Percentiles rank a stretch among this genome's conserved stretches.
Conservation (phyloP, 352 stramenopile species). For the Phytophthora brassicae region DNA sequence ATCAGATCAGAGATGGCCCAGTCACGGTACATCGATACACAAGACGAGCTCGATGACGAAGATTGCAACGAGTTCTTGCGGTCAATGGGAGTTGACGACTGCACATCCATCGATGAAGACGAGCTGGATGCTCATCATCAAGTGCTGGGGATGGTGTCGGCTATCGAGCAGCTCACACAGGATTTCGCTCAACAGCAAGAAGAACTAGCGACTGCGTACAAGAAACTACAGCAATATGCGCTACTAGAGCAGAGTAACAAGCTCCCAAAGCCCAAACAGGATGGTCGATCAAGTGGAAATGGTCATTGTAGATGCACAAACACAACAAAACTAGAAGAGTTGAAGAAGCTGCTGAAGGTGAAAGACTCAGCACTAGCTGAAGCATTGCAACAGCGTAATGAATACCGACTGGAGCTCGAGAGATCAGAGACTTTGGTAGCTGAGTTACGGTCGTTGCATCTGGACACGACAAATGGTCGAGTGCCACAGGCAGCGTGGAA, state of each 20-base stretch:
- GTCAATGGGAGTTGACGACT: slow-evolving; percentile 1
- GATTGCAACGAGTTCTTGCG: neutral
- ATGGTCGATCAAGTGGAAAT: neutral
- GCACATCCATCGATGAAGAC: slow-evolving; percentile 15
- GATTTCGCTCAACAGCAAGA: slow-evolving; percentile 63
- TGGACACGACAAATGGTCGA: slow-evolving; percentile 23
- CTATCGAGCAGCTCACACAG: slow-evolving; percentile 59
- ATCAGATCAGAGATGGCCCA: slow-evolving; percentile 17
- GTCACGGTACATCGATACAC: slow-evolving; percentile 9
- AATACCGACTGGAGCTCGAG: slow-evolving; percentile 51
- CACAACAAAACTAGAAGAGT: slow-evolving; percentile 29
- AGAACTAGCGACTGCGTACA: slow-evolving; percentile 54
- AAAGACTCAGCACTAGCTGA: slow-evolving; percentile 62
- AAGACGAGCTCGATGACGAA: no score
- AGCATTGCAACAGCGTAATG: slow-evolving; percentile 58
- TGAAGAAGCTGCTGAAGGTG: slow-evolving; percentile 45
- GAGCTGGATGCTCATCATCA: slow-evolving; percentile 56
- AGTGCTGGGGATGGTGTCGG: slow-evolving; percentile 63
- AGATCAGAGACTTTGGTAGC: slow-evolving; percentile 42
- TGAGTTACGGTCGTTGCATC: slow-evolving; percentile 36
- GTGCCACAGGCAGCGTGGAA: slow-evolving; percentile 31
- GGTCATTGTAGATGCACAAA: slow-evolving; percentile 33
- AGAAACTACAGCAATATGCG: slow-evolving; percentile 50
- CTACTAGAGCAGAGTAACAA: slow-evolving; percentile 13
- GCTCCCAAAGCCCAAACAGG: neutral